A percentile compares a stretch with the other conserved stretches of the same genome.
phyloP scores from a whole-genome alignment of 441 rosid genomes.

The Populus trichocarpa region DNA sequence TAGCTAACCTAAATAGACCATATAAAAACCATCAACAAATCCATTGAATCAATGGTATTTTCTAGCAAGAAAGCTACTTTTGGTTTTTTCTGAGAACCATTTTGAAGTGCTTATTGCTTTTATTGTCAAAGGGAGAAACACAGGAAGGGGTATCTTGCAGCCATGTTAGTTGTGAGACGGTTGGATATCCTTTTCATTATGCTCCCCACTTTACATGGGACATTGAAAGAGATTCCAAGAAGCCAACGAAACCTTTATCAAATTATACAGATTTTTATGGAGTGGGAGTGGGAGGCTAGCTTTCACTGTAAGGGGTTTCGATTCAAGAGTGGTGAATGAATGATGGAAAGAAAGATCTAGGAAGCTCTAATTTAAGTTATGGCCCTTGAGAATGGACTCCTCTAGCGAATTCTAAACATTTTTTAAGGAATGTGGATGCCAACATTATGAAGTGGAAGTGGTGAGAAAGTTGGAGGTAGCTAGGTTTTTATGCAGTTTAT shows the following conservation, averaged over 20 bases:
- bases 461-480: not conserved
- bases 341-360: constrained; percentile 8
- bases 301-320: not conserved
- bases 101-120: not conserved
- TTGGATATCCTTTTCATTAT: not conserved
- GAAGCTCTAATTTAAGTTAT: constrained; percentile 5
- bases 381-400: constrained; percentile 12
- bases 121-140: no score
- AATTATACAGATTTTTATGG: not conserved
- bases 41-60: not conserved
- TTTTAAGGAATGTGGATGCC: not conserved
- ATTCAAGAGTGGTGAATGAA: not conserved
- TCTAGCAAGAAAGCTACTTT: not conserved
- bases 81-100: not conserved
- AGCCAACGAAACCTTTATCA: not conserved
- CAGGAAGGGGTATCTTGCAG: not conserved
- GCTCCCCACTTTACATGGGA: not conserved
- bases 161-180: not conserved
- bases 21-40: not conserved
- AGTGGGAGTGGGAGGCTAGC: not conserved
- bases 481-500: no score
- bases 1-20: not conserved
- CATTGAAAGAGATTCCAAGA: not conserved
- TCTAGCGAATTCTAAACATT: not conserved
- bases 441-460: no score